Evolutionary conservation across 441 rosid species (phyloP), one percentile per base, ranked within the genome.

Genomic region (Sinapis alba): DNA sequence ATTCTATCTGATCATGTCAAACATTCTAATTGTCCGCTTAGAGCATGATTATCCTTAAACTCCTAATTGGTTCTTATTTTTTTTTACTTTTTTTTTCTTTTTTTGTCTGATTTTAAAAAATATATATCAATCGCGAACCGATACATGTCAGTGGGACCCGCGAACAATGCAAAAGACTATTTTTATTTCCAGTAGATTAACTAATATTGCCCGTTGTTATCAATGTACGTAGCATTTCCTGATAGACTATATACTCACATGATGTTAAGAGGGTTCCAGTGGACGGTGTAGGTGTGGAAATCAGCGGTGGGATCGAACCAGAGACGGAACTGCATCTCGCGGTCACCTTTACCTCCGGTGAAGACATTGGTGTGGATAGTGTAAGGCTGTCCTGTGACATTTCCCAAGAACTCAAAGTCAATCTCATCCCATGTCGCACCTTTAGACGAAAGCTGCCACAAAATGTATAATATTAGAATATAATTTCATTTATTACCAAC

Each of bases 391-490:
- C 86, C 89, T 23, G 86, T 79, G 78, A 80, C 34, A 67, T 88
- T 88, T 11, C 92, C 92, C 73, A 87, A 63, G 85, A 89, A 89
- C 71, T 87, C 94, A 2, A 85, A 86, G 58, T 87, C 94, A 50
- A 89, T 85, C 80, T 89, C 90, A 62, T 87, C 94, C 90, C 92
- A 86, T n/a, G 85, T 77, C 27, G 34, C n/a, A 6, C 79, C 79
- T 68, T 74, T 74, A 0, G 82, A 79, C 7, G 78, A 73, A 23
- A 79, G 74, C 82, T 79, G 51, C 58, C 36, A 53, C 26, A 59
- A 26, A 28, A 61, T 51, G 13, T 28, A 57, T 13, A 21, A 57
- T 7, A 34, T 76, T 18, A 64, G 71, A 23, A 60, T 18, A 21
- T 20, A 27, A 1, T 12, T 65, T 26, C 28, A 26, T 56, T 53